Base-by-base conservation (phyloP, 352 stramenopile species). In the Globisporangium parvum region DNA sequence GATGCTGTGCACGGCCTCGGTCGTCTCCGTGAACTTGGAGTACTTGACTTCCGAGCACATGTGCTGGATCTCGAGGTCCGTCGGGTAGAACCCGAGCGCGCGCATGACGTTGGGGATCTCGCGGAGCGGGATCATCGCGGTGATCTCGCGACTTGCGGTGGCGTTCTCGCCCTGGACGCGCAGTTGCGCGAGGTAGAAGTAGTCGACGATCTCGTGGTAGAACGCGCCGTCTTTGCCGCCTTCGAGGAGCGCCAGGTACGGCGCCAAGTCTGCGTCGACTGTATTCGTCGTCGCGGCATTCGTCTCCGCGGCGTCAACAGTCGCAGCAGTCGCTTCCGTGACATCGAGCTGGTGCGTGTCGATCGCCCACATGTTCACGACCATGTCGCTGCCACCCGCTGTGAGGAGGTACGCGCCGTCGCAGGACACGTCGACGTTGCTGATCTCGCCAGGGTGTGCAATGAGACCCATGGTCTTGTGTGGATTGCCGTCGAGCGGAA, bases 151-250 rank as follows among this genome's bases (percentile, higher is more conserved):
- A 23, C 70, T 68, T 11, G 69, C 62, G 17, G 86, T 97, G 11
- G 85, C 80, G 57, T 91, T 80, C 53, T 98, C 93, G 21, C 93
- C 92, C 51, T 97, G 88, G 37, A 90, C 75, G 18, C 93, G 83
- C 17, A 98, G 74, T 63, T 98, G 87, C 3, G 84, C 84, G 55
- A 97, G 91, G 66, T 97, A 98, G 65, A 98, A 98, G 69, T 96
- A 98, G 62, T 98, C 90, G 33, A 97, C 82, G 15, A 98, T 90
- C 41, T 98, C 88, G 48, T 96, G 66, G 67, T 91, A 94, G 53
- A 97, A 88, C 24, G 71, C 75, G 0, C 91, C 91, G 6, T 88
- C 69, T 2, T 59, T 56, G 18, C 85, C 90, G 45, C 89, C 90
- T 68, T 97, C 88, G 6, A 98, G 69, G 20, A 97, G 69, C 23